Conservation (phyloP, 163 green algal genomes). For the Trebouxia gelatinosa region DNA sequence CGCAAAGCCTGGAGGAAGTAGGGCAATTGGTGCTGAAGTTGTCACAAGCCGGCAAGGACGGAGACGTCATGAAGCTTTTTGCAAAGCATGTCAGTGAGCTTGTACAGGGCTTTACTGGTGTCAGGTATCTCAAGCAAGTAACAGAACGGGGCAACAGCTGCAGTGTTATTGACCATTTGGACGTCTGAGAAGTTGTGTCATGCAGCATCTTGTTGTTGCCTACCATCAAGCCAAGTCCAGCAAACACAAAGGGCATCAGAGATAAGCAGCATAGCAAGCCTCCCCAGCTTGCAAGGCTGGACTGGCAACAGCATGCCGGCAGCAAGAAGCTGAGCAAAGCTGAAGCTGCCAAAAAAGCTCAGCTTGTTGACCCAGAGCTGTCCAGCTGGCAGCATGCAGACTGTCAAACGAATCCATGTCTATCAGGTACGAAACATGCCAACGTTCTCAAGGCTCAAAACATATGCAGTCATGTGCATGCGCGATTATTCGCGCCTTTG, state of each 20-base stretch:
- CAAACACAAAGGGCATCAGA: not conserved
- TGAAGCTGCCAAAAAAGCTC: not conserved
- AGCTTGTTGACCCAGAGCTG: not conserved
- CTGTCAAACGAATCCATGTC: not conserved
- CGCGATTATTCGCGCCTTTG: no score
- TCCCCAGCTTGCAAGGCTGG: not conserved
- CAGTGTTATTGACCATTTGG: not conserved
- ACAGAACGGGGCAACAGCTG: not conserved
- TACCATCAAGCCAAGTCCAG: not conserved
- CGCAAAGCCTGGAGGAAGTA: conserved; percentile 19
- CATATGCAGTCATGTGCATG: not conserved
- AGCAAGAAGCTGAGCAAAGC: not conserved
- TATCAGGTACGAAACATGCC: not conserved
- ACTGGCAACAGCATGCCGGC: conserved; percentile 10
- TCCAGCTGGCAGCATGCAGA: conserved; percentile 10
- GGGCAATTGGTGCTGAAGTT: conserved; percentile 16
- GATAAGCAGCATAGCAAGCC: not conserved
- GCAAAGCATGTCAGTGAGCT: conserved; percentile 21
- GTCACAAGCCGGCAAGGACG: conserved; percentile 9
- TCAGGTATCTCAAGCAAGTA: not conserved
- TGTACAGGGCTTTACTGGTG: not conserved
- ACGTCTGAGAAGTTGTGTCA: not conserved
- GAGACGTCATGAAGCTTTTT: conserved; percentile 11
- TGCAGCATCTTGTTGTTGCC: conserved; percentile 14
- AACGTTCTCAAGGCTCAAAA: not conserved